phyloP scores from a whole-genome alignment of 441 rosid genomes.

The Raphanus hybrid region DNA sequence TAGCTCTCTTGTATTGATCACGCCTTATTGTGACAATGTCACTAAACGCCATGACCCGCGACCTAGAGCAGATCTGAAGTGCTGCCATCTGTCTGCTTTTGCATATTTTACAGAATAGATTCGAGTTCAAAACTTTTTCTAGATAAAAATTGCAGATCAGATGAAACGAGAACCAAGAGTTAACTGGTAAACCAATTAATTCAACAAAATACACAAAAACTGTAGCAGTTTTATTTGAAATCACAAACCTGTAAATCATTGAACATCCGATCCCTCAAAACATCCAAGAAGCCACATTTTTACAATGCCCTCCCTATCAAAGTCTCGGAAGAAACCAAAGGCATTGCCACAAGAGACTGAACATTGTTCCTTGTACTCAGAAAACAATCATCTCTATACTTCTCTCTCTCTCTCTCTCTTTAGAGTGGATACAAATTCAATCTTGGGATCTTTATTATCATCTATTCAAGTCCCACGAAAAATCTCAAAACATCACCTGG shows the following conservation, averaged over 20 bases:
- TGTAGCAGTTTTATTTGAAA: not conserved
- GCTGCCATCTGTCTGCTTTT: not conserved
- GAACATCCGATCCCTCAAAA: not conserved
- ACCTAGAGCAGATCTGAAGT: not conserved
- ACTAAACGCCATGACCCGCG: not conserved
- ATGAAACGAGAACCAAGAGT: not conserved
- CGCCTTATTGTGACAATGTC: not conserved
- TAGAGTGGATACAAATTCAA: not conserved
- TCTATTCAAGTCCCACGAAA: too few relatives aligned
- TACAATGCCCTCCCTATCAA: not conserved
- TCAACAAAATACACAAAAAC: not conserved
- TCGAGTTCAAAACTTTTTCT: not conserved
- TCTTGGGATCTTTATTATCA: not conserved
- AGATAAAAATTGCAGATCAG: not conserved
- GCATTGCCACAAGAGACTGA: not conserved
- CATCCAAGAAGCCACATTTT: not conserved
- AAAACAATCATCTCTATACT: too few relatives aligned
- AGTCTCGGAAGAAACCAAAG: not conserved
- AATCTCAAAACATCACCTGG: not conserved
- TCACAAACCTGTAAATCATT: not conserved
- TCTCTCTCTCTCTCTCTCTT: not conserved
- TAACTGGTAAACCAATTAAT: not conserved
- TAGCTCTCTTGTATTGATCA: too few relatives aligned
- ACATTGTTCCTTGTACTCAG: not conserved
- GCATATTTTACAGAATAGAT: not conserved